Conservation (phyloP, 2,329 filamentous ascomycete genomes). For the Fusarium sp. region DNA sequence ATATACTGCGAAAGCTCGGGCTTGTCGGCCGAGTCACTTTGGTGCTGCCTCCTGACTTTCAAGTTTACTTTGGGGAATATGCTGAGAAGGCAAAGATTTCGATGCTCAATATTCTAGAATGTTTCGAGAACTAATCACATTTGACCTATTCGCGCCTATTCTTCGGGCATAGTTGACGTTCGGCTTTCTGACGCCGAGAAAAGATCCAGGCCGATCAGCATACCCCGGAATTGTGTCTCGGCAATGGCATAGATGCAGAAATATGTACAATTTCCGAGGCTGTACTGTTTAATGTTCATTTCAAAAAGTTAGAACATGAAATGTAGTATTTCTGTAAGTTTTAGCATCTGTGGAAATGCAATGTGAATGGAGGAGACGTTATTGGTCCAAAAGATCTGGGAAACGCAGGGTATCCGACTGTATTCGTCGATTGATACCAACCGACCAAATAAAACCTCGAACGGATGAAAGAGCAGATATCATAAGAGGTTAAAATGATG, state of each 20-base stretch:
- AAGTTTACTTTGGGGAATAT: fast-evolving
- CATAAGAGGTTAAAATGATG: fast-evolving
- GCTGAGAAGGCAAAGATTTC: neutral
- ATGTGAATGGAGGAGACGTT: too few relatives aligned
- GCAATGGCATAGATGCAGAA: neutral
- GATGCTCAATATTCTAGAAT: neutral
- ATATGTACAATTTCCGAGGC: too few relatives aligned
- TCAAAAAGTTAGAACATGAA: fast-evolving
- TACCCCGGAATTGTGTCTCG: neutral
- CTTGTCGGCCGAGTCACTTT: neutral
- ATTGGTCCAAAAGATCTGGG: too few relatives aligned
- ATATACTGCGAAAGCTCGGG: neutral
- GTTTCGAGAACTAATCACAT: neutral
- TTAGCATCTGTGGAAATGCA: too few relatives aligned
- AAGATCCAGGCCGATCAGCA: too few relatives aligned
- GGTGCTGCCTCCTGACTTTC: neutral
- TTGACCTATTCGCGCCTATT: neutral
- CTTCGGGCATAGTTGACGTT: neutral
- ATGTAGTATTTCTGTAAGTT: too few relatives aligned
- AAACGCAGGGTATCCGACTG: too few relatives aligned
- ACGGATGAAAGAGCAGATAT: neutral
- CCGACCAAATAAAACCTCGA: too few relatives aligned
- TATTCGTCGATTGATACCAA: too few relatives aligned
- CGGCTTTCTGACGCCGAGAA: too few relatives aligned
- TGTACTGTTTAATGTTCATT: neutral